These are phyloP conservation scores for Trichosporon sp. DNA, from an alignment of 1,284 basidiomycete genomes.

Conservation along the genomic window DNA sequence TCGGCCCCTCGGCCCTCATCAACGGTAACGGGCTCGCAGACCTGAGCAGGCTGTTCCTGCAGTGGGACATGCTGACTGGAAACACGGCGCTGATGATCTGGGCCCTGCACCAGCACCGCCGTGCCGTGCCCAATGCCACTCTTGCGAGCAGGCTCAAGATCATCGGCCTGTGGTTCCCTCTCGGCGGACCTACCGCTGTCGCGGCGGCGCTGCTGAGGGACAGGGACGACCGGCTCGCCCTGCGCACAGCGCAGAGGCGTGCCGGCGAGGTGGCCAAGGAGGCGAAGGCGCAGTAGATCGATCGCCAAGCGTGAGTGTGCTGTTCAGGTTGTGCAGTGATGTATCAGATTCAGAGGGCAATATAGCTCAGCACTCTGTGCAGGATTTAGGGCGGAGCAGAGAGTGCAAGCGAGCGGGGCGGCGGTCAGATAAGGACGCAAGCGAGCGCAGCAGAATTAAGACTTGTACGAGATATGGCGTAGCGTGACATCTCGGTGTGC, in stretches of 20 bases:
- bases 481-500: neutral
- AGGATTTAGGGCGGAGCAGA: neutral
- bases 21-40: conserved; percentile 7
- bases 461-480: neutral
- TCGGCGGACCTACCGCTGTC: neutral
- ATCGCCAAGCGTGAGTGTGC: too few species aligned
- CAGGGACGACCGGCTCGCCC: neutral
- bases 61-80: conserved; percentile 5
- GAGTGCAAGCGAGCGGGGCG: neutral
- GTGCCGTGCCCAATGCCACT: neutral
- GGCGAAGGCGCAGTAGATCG: neutral
- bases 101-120: conserved; percentile 13
- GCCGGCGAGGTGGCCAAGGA: neutral
- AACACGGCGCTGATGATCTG: conserved; percentile 9
- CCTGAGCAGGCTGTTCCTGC: neutral
- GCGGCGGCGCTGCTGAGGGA: conserved; percentile 5
- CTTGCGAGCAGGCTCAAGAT: neutral
- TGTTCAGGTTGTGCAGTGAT: neutral
- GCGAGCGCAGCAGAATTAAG: neutral
- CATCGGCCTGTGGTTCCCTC: neutral
- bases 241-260: neutral
- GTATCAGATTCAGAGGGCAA: neutral
- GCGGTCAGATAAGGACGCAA: neutral
- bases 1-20: conserved; percentile 4
- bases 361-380: too few species aligned